phyloP scores from a whole-genome alignment of 1,284 basidiomycete genomes.

The Malassezia nana region DNA sequence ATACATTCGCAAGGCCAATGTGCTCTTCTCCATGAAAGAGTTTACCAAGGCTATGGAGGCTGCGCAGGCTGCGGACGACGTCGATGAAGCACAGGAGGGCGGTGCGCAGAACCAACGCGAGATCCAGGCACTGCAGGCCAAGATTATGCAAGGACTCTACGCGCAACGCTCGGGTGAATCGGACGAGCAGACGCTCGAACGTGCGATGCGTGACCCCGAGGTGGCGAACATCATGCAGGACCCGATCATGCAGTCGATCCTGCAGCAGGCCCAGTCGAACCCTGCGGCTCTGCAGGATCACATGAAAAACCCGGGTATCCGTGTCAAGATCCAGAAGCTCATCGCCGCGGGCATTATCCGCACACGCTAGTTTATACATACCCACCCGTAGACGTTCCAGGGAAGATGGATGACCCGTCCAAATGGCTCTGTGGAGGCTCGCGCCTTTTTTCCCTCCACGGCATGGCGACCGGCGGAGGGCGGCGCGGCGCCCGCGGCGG shows the following conservation, averaged over 20 bases:
- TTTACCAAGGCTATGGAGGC: conserved; percentile 59
- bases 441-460: not conserved
- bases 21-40: conserved; percentile 83
- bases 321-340: conserved; percentile 79
- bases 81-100: conserved; percentile 27
- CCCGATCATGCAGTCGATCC: conserved; percentile 57
- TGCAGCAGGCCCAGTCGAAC: conserved; percentile 85
- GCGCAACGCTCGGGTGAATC: conserved; percentile 73
- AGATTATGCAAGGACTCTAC: conserved; percentile 64
- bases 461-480: not conserved
- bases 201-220: conserved; percentile 96
- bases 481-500: conserved; percentile 9
- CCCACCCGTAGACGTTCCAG: conserved; percentile 5
- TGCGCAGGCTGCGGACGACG: conserved; percentile 29
- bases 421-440: not conserved
- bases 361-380: conserved; percentile 27
- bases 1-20: conserved; percentile 83
- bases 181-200: conserved; percentile 80
- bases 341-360: conserved; percentile 82
- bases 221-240: conserved; percentile 61
- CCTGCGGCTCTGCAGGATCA: conserved; percentile 86
- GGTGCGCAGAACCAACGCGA: conserved; percentile 30
- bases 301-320: conserved; percentile 76
- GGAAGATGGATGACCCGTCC: too few relatives aligned
- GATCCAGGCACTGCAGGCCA: conserved; percentile 29